Percentiles rank a stretch among this genome's conserved stretches.
Evolutionary conservation across 768 basidiomycete species (phyloP).

Genomic region (Trametes cingulata): DNA sequence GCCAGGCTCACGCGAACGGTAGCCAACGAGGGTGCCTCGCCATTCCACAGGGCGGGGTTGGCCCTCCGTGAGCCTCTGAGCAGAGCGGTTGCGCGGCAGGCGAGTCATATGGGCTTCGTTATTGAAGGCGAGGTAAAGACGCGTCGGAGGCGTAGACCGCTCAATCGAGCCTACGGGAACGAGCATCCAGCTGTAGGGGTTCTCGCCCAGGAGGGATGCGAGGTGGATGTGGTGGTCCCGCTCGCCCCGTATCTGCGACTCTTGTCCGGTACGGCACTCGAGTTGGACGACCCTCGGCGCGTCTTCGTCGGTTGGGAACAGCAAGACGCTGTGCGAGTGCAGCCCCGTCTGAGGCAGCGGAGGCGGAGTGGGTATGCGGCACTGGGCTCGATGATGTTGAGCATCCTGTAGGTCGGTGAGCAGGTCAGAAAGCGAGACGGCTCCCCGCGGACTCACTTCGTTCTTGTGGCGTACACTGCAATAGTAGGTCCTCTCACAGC

Average conservation of each 20-base stretch:
- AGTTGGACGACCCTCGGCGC: neutral
- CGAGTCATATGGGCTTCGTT: neutral
- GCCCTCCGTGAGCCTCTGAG: neutral
- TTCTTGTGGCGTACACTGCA: too few species aligned
- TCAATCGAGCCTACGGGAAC: too few species aligned
- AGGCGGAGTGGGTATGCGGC: neutral
- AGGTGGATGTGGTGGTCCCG: neutral
- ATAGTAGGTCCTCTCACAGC: too few species aligned
- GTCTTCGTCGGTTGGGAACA: neutral
- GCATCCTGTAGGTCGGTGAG: neutral
- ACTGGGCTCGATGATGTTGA: neutral
- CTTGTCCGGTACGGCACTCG: neutral
- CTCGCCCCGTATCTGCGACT: neutral
- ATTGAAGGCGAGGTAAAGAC: conserved; percentile 6
- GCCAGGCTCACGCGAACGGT: conserved; percentile 3
- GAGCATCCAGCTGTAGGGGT: too few species aligned
- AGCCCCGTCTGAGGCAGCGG: neutral
- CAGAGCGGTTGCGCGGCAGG: neutral
- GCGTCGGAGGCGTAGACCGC: neutral
- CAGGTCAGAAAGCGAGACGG: neutral
- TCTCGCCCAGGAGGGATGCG: neutral
- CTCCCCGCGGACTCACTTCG: too few species aligned
- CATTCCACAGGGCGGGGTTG: neutral
- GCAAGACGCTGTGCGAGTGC: neutral
- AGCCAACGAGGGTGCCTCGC: neutral